Evolutionary conservation across 148 eudicot genomes (phyloP).

Genomic region (Silene latifolia): DNA sequence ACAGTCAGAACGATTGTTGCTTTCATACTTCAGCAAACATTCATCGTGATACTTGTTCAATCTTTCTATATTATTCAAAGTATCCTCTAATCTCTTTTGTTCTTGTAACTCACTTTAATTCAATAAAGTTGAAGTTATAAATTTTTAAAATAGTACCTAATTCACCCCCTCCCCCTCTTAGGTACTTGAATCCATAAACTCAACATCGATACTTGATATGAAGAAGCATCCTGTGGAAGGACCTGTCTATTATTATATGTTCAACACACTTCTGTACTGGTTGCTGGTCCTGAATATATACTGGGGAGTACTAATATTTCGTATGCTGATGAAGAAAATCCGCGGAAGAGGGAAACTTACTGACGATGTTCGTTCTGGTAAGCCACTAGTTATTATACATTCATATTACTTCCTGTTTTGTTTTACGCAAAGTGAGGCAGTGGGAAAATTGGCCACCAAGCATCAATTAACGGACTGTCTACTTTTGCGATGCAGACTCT

Average conservation of each 20-base stretch:
- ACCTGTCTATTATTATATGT: conserved; percentile 79
- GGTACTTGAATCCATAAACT: no score
- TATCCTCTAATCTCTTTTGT: no score
- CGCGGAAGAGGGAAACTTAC: conserved; percentile 77
- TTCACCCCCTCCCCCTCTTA: no score
- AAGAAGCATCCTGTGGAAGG: conserved; percentile 64
- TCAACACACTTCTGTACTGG: conserved; percentile 73
- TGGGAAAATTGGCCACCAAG: not conserved
- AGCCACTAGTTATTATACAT: conserved; percentile 21
- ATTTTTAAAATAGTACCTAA: no score
- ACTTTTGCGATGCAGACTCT: conserved; percentile 48
- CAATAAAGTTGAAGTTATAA: no score
- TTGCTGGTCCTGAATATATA: conserved; percentile 87
- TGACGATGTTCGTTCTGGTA: conserved; percentile 98
- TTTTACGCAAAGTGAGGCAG: no score
- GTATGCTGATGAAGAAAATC: conserved; percentile 92
- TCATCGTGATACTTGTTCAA: no score
- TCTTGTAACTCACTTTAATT: no score
- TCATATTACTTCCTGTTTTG: not conserved
- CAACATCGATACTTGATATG: no score
- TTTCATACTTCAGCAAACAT: no score
- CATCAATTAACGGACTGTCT: not conserved
- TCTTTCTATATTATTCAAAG: no score
- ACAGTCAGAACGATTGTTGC: no score
- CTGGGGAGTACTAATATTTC: conserved; percentile 92